These are phyloP conservation scores for Artomyces pyxidatus DNA, from an alignment of 768 basidiomycete species.

Conservation along the genomic window DNA sequence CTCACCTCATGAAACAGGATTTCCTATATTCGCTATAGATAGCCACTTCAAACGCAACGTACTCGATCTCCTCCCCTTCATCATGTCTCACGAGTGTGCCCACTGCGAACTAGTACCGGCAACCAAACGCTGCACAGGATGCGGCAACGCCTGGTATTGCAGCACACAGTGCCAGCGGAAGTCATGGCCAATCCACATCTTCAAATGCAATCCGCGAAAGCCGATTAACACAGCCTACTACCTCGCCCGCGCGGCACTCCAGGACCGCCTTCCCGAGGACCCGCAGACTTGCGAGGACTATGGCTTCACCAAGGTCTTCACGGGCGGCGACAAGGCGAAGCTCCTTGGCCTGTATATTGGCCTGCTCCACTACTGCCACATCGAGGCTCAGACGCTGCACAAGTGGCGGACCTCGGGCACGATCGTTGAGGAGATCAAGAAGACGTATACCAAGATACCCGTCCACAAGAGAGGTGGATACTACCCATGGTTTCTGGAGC, in stretches of 20 bases:
- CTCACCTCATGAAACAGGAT: no score
- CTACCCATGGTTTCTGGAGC: background rate
- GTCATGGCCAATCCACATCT: background rate
- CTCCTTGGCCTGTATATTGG: background rate
- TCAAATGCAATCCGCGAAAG: background rate
- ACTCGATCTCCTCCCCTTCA: no score
- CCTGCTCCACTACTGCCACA: background rate
- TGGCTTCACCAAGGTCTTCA: background rate
- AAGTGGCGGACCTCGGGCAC: background rate
- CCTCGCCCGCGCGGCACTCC: background rate
- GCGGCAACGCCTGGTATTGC: background rate
- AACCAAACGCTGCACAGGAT: background rate
- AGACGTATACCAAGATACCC: background rate
- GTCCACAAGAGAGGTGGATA: background rate
- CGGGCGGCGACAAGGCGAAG: background rate
- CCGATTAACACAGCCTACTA: background rate
- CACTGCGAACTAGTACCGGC: no score
- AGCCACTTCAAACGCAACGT: no score
- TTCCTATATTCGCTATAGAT: no score
- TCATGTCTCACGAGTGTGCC: no score
- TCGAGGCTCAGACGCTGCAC: background rate
- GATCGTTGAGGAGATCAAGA: background rate
- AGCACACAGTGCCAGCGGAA: background rate
- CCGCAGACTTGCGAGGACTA: conserved; percentile 1
- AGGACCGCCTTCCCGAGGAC: background rate